Conservation (phyloP, 2,329 filamentous ascomycete species). For the Cadophora gregata region DNA sequence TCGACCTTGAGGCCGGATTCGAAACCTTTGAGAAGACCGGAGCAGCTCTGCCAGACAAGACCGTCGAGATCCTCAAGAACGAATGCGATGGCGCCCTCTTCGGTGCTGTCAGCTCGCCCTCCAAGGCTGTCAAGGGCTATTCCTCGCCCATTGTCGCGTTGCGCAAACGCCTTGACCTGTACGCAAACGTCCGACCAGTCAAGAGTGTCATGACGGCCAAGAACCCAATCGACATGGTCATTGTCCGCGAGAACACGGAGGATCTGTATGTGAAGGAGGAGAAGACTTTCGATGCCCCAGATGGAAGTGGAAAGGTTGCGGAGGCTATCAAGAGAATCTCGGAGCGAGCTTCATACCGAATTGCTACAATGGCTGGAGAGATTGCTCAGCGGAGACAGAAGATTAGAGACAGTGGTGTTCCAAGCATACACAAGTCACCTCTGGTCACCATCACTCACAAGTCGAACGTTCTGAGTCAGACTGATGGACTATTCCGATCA, state of each 20-base stretch:
- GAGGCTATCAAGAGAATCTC: constrained; percentile 98
- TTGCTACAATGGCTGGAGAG: constrained; percentile 91
- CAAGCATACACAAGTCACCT: constrained; percentile 69
- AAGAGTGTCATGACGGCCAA: constrained; percentile 74
- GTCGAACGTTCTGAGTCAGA: constrained; percentile 95
- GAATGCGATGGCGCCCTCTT: constrained; percentile 97
- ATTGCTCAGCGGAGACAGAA: constrained; percentile 88
- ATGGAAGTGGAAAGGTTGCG: constrained; percentile 78
- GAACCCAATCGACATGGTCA: constrained; percentile 83
- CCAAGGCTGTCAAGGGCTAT: constrained; percentile 90
- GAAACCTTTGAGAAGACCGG: constrained; percentile 92
- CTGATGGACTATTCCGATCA: constrained; percentile 91
- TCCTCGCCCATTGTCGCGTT: constrained; percentile 88
- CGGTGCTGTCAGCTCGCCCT: constrained; percentile 92
- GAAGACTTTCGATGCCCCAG: constrained; percentile 75
- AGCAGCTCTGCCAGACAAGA: constrained; percentile 85
- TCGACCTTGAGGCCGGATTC: constrained; percentile 91
- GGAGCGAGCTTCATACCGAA: constrained; percentile 81
- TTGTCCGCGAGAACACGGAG: constrained; percentile 98
- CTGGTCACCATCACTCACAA: constrained; percentile 98
- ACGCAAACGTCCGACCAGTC: constrained; percentile 96
- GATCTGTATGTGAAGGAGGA: constrained; percentile 94
- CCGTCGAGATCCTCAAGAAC: constrained; percentile 83
- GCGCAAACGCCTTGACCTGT: constrained; percentile 92
- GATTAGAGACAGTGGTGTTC: constrained; percentile 65